Percentiles rank a stretch among this genome's conserved stretches.
Evolutionary conservation across 345 rosid genomes (phyloP).

Genomic region (Lepidium didymum): DNA sequence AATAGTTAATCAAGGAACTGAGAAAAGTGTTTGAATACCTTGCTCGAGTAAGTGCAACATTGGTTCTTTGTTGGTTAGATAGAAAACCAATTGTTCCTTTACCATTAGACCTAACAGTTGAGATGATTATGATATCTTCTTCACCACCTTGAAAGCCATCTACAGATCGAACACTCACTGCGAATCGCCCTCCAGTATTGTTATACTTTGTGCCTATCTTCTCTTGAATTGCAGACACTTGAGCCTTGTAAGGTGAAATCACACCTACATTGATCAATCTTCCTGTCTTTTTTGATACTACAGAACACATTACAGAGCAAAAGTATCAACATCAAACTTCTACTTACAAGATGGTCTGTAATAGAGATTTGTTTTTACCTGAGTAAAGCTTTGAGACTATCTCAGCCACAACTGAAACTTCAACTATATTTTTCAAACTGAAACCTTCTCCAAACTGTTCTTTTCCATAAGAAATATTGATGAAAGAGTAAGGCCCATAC

Average conservation of each 20-base stretch:
- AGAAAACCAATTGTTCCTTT: constrained; percentile 37
- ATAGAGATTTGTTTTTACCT: constrained; percentile 26
- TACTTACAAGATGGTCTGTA: background rate
- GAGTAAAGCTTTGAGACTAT: constrained; percentile 31
- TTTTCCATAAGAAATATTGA: constrained; percentile 30
- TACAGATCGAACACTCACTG: constrained; percentile 33
- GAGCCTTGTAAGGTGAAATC: constrained; percentile 49
- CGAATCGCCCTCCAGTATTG: background rate
- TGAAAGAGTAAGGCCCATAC: constrained; percentile 46
- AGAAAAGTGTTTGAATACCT: constrained; percentile 20
- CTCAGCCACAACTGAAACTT: constrained; percentile 33
- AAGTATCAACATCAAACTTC: background rate
- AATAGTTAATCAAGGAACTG: background rate
- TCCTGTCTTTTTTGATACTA: constrained; percentile 21
- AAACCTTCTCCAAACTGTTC: constrained; percentile 29
- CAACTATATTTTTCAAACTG: constrained; percentile 31
- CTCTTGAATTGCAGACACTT: constrained; percentile 41
- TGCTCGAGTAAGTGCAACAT: constrained; percentile 40
- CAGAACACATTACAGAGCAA: background rate
- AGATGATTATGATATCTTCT: constrained; percentile 44
- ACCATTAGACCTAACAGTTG: constrained; percentile 41
- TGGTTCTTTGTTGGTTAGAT: constrained; percentile 32
- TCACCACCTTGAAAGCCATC: constrained; percentile 55
- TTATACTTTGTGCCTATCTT: constrained; percentile 24
- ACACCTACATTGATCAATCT: constrained; percentile 32